A percentile compares a stretch with the other conserved stretches of the same genome.
phyloP scores from a whole-genome alignment of 768 basidiomycete species.

The Brasilioporus rufonigricans region DNA sequence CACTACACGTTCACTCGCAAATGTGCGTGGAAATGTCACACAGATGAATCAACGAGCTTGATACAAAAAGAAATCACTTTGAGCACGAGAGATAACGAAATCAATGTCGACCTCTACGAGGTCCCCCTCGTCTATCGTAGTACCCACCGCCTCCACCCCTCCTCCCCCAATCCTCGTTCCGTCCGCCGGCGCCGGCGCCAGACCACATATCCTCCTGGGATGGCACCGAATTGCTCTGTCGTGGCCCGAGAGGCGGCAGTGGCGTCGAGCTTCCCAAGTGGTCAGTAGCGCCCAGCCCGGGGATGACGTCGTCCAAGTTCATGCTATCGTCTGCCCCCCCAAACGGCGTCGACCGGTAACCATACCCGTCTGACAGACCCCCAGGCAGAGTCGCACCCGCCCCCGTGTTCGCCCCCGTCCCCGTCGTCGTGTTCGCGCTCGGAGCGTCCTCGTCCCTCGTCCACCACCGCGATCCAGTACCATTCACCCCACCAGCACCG shows the following conservation, averaged over 20 bases:
- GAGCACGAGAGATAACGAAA: neutral
- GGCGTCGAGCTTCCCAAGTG: constrained; percentile 15
- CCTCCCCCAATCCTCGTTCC: constrained; percentile 38
- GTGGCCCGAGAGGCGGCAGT: constrained; percentile 31
- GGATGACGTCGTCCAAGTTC: constrained; percentile 58
- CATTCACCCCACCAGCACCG: constrained; percentile 20
- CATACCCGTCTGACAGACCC: constrained; percentile 17
- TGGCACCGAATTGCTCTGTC: constrained; percentile 37
- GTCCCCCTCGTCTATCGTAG: constrained; percentile 23
- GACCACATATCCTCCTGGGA: constrained; percentile 54
- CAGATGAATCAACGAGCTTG: too few species aligned
- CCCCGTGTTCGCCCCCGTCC: neutral
- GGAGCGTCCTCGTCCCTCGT: constrained; percentile 44
- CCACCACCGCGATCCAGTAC: constrained; percentile 37
- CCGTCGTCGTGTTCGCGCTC: neutral
- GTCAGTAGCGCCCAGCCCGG: constrained; percentile 52
- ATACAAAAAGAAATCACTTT: too few species aligned
- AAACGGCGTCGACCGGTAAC: constrained; percentile 26
- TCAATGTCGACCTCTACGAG: constrained; percentile 29
- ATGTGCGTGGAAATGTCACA: too few species aligned
- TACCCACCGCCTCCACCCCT: constrained; percentile 36
- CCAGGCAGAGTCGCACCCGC: constrained; percentile 19
- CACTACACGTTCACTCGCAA: neutral
- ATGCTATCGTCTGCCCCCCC: constrained; percentile 26
- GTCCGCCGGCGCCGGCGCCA: constrained; percentile 28